These are phyloP conservation scores for Pelargonium myrrhifolium DNA, from an alignment of 441 rosid genomes.

Conservation along the genomic window DNA sequence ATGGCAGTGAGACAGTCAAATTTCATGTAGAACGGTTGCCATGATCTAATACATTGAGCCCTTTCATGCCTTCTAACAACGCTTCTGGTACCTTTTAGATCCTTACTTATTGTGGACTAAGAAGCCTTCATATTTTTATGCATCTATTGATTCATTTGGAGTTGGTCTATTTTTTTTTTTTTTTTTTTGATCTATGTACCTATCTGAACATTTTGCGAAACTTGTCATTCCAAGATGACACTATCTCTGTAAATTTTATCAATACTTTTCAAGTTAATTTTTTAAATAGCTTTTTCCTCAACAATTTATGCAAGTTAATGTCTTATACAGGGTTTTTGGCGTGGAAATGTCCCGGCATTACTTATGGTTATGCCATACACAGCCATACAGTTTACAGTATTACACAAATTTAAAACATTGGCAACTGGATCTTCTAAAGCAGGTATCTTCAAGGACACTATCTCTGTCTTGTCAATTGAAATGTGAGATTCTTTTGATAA, in stretches of 20 bases:
- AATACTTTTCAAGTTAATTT: constrained; percentile 3
- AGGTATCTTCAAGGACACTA: constrained; percentile 33
- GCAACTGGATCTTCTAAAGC: constrained; percentile 85
- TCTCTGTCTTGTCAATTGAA: neutral
- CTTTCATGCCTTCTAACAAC: no score
- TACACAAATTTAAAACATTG: constrained; percentile 70
- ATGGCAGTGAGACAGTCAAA: no score
- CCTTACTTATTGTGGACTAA: no score
- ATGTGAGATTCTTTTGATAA: neutral
- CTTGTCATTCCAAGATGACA: no score
- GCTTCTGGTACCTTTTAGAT: no score
- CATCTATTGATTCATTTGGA: no score
- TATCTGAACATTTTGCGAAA: no score
- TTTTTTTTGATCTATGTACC: no score
- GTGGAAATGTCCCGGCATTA: constrained; percentile 94
- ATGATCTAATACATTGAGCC: no score
- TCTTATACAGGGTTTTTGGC: constrained; percentile 85
- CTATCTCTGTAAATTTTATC: neutral
- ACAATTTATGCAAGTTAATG: constrained; percentile 15
- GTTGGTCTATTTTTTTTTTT: no score
- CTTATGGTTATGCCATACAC: constrained; percentile 96
- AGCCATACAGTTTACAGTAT: constrained; percentile 79
- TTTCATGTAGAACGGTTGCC: no score
- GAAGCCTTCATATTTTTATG: no score
- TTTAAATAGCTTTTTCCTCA: neutral